Evolutionary conservation across 306 rosid species (phyloP).

Genomic region (Prunus mume): DNA sequence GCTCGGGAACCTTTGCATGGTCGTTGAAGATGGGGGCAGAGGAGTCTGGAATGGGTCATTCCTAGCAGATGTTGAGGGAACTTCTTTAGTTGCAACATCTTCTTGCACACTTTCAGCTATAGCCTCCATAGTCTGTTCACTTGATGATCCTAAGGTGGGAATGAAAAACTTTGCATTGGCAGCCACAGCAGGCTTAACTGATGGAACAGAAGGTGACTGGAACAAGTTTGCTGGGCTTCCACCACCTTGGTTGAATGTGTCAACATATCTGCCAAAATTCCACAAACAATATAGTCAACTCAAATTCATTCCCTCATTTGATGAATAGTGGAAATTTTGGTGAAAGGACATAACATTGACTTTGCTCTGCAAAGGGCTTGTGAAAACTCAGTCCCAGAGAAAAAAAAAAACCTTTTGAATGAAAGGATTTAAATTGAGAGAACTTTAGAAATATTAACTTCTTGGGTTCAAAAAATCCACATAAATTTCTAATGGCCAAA

Average conservation of each 20-base stretch:
- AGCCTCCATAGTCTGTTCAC: conserved; percentile 53
- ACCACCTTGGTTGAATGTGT: conserved; percentile 83
- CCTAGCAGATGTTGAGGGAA: conserved; percentile 45
- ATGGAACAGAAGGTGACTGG: conserved; percentile 65
- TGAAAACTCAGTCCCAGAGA: neutral
- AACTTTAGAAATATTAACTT: neutral
- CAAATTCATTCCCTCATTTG: neutral
- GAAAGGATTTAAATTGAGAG: neutral
- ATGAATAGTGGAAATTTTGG: neutral
- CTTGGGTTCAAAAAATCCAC: neutral
- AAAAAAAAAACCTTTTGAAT: neutral
- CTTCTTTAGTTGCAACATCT: conserved; percentile 31
- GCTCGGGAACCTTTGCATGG: conserved; percentile 70
- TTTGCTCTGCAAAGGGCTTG: neutral
- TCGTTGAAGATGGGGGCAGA: conserved; percentile 15
- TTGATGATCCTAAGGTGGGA: conserved; percentile 57
- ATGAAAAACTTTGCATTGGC: conserved; percentile 74
- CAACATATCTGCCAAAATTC: conserved; percentile 71
- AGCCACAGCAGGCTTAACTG: conserved; percentile 58
- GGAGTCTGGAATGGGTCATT: conserved; percentile 48
- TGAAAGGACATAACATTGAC: neutral
- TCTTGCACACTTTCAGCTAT: conserved; percentile 64
- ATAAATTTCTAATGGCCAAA: neutral
- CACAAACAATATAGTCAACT: neutral
- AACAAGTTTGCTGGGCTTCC: conserved; percentile 67